Conservation (phyloP, 202 grass and related monocot genomes). For the Zoysia matrella region DNA sequence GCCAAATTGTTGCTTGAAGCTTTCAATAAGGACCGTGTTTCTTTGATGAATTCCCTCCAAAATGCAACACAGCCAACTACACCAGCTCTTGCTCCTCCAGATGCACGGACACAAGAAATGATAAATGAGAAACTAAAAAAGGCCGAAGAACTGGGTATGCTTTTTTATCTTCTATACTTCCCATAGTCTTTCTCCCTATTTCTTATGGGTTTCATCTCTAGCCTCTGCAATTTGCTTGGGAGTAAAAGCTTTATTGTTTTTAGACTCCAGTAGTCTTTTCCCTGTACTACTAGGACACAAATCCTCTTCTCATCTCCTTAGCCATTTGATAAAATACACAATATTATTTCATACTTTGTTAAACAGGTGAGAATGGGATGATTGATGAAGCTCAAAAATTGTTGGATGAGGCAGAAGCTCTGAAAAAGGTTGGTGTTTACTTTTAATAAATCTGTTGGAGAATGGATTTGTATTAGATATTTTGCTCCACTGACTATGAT, state of each 20-base stretch:
- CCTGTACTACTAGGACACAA: neutral
- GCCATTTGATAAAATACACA: neutral
- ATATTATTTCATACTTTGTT: constrained; percentile 36
- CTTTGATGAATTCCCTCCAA: constrained; percentile 66
- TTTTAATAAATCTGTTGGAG: constrained; percentile 18
- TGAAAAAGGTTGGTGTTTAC: constrained; percentile 74
- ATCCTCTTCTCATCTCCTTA: constrained; percentile 2
- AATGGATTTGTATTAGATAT: neutral
- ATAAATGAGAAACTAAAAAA: constrained; percentile 96
- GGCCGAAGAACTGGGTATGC: constrained; percentile 89
- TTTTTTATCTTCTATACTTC: constrained; percentile 7
- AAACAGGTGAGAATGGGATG: constrained; percentile 82
- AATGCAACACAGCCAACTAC: constrained; percentile 51
- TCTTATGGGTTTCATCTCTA: neutral
- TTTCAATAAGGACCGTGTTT: constrained; percentile 87
- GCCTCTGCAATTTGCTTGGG: neutral
- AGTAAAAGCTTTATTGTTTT: neutral
- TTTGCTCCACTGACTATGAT: neutral
- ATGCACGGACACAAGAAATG: constrained; percentile 88
- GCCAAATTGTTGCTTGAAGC: constrained; percentile 75
- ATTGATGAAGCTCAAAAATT: constrained; percentile 94
- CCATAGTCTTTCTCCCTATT: neutral
- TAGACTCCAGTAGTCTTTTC: constrained; percentile 13
- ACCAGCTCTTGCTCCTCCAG: constrained; percentile 47
- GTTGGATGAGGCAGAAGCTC: constrained; percentile 96